A percentile compares a stretch with the other conserved stretches of the same genome.
These are phyloP conservation scores for Tricholoma saponaceum DNA, from an alignment of 768 basidiomycete genomes.

Conservation along the genomic window DNA sequence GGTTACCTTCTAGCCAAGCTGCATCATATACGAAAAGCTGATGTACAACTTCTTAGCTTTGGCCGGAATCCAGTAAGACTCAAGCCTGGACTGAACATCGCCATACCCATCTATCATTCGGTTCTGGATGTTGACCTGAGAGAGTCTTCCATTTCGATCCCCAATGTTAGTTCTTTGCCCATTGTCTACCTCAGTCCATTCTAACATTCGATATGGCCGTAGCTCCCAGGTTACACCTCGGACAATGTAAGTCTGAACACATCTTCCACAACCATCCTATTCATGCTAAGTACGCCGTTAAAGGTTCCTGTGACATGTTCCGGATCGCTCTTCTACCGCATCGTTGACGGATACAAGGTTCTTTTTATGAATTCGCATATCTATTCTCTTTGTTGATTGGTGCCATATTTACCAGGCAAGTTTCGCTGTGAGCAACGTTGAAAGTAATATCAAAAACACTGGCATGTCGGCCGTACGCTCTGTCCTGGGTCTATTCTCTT, in stretches of 20 bases:
- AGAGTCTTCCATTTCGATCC: conserved; percentile 42
- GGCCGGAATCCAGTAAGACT: conserved; percentile 43
- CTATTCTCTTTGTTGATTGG: neutral
- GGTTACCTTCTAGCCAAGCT: conserved; percentile 19
- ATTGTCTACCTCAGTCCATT: neutral
- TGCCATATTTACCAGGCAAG: conserved; percentile 29
- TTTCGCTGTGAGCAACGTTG: conserved; percentile 46
- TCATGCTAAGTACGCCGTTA: neutral
- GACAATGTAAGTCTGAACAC: conserved; percentile 21
- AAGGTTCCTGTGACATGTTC: conserved; percentile 50
- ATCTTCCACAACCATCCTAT: neutral
- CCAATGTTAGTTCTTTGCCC: conserved; percentile 27
- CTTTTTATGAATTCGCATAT: neutral
- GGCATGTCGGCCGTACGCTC: conserved; percentile 54
- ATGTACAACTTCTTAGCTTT: conserved; percentile 24
- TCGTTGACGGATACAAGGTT: conserved; percentile 46
- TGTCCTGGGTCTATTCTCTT: conserved; percentile 46
- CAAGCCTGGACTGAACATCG: conserved; percentile 40
- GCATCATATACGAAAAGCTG: neutral
- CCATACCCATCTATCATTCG: conserved; percentile 42
- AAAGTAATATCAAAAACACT: conserved; percentile 45
- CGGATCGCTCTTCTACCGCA: conserved; percentile 52
- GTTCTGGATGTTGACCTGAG: conserved; percentile 43
- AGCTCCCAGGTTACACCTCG: conserved; percentile 31
- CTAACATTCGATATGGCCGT: neutral